Conservation (phyloP, 805 yeast genomes). For the Suhomyces vadensis region DNA sequence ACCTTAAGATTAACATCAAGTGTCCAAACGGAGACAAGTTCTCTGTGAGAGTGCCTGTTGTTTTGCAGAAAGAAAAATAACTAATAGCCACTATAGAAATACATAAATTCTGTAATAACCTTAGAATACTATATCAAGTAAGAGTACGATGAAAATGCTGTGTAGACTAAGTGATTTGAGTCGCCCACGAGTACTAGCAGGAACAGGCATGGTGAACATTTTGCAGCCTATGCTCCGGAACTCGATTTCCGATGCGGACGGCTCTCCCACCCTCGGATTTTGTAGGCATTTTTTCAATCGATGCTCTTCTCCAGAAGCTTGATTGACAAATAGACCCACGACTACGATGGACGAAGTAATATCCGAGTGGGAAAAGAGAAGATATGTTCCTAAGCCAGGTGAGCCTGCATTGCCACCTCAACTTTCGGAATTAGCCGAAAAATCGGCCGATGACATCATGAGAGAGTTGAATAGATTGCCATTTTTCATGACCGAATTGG, state of each 20-base stretch:
- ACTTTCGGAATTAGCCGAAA: slow-evolving; percentile 59
- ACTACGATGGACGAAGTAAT: slow-evolving; percentile 4
- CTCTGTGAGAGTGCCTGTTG: slow-evolving; percentile 27
- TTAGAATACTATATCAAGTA: not conserved
- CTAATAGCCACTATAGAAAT: not conserved
- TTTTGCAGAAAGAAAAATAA: slow-evolving; percentile 20
- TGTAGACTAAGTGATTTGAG: no score
- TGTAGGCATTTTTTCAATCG: not conserved
- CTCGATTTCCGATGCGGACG: not conserved
- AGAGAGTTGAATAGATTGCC: slow-evolving; percentile 81
- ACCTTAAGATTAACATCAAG: slow-evolving; percentile 27
- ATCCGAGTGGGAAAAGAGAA: slow-evolving; percentile 43
- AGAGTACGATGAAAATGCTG: no score
- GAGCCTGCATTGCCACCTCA: slow-evolving; percentile 85
- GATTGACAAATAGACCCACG: not conserved
- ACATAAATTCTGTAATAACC: not conserved
- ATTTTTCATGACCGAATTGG: slow-evolving; percentile 88
- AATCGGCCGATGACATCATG: slow-evolving; percentile 74
- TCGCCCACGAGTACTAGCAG: no score
- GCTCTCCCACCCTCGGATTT: not conserved
- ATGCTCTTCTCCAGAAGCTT: not conserved
- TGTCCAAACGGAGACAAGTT: slow-evolving; percentile 26
- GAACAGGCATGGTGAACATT: no score
- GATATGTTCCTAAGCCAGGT: slow-evolving; percentile 48
- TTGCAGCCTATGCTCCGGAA: slow-evolving; percentile 1